Percentiles rank a stretch among this genome's conserved stretches.
Conservation (phyloP, 108 stramenopile genomes). For the Licmophora abbreviata region DNA sequence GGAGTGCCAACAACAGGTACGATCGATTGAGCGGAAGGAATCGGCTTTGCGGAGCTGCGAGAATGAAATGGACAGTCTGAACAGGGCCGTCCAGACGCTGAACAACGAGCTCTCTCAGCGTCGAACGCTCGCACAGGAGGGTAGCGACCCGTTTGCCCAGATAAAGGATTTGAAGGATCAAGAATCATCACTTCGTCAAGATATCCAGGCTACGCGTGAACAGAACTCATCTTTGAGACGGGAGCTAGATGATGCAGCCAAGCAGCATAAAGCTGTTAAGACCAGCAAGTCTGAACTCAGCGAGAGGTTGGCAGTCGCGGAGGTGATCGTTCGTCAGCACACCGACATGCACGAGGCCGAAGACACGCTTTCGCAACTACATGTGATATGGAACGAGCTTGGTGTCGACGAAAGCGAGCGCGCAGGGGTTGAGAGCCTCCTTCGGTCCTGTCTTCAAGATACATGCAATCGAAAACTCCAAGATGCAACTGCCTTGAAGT, state of each 20-base stretch:
- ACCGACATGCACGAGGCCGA: constrained; percentile 28
- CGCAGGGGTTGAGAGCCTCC: constrained; percentile 25
- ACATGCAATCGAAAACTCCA: constrained; percentile 41
- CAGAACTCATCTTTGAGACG: no score
- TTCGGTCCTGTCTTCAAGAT: constrained; percentile 50
- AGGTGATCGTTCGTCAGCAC: constrained; percentile 27
- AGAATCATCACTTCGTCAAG: neutral
- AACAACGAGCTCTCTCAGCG: constrained; percentile 37
- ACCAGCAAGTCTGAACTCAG: constrained; percentile 7
- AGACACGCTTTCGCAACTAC: constrained; percentile 32
- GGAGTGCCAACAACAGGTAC: constrained; percentile 3
- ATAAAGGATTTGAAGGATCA: constrained; percentile 11
- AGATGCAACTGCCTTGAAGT: constrained; percentile 36
- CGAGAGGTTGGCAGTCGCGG: constrained; percentile 41
- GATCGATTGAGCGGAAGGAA: constrained; percentile 37
- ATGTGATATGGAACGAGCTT: constrained; percentile 44
- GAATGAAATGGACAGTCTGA: constrained; percentile 47
- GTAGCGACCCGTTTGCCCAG: constrained; percentile 21
- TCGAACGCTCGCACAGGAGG: constrained; percentile 18
- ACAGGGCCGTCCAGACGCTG: constrained; percentile 26
- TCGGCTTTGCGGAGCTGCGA: constrained; percentile 57
- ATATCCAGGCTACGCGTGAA: neutral
- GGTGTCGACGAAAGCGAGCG: constrained; percentile 40
- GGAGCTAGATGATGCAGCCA: neutral
- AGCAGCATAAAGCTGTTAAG: constrained; percentile 7